Base-by-base conservation (phyloP, 768 basidiomycete species). In the Hericium coralloides region DNA sequence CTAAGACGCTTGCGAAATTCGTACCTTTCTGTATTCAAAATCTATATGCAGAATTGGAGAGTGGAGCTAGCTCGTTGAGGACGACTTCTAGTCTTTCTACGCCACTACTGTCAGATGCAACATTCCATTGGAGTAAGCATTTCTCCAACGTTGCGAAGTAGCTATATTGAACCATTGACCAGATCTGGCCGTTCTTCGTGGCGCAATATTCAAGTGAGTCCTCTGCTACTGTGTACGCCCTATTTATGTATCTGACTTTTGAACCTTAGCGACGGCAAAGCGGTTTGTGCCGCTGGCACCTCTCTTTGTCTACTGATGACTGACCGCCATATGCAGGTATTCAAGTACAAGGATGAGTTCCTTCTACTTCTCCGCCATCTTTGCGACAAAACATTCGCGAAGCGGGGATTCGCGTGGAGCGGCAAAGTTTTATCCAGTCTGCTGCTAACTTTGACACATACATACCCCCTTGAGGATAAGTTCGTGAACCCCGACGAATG, bases 401-500 rank as follows among this genome's bases (percentile, higher is more conserved):
- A 94, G 69, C 81, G 88, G 51, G 89, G 89, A 3, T 94, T 82
- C 72, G 84, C 85, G 3, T 90, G 88, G 77, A 85, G 82, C 12
- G 89, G 88, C 38, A 87, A 89, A 69, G 69, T 94, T 15, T 67
- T 94, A 23, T 84, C 84, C 10, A 86, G 86, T 61, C 72, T 83
- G 37, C 69, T 94, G 23, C 74, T 85, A 25, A 88, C 90, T 0
- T 70, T 93, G 45, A 89, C 88, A 1, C 84, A 91, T 57, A 86
- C 87, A 1, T 93, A 91, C 70, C 84, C 89, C 4, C 68, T 82
- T 53, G 91, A 95, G 65, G 87, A 88, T 67, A 83, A 81, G 60
- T 91, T 91, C 60, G 83, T 89, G 38, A 92, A 94, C 60, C 77
- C 81, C 0, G 80, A 84, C 5, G 86, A 89, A 60, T 89, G 89